Base-by-base conservation (phyloP, 2,329 filamentous ascomycete genomes). In the Colletotrichum zoysiae region DNA sequence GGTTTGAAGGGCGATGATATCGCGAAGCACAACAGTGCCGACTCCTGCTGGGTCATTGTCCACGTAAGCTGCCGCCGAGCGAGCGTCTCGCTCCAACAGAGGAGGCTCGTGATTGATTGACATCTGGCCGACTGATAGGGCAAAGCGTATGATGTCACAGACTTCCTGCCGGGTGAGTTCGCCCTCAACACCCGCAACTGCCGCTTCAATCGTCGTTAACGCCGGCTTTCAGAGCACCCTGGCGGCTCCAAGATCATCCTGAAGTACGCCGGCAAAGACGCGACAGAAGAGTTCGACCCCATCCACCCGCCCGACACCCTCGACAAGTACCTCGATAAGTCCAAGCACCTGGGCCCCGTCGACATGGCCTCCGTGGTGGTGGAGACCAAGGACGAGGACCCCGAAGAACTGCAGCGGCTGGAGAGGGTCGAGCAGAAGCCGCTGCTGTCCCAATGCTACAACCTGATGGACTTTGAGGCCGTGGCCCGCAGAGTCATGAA, bases 241-340 rank as follows among this genome's bases (percentile, higher is more conserved):
- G 95, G 95, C 73, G 95, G 94, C 48, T 88, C 91, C 75, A 96
- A 95, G 79, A 97, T 98, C 81, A 98, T 99, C 78, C 88, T 99
- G 75, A 97, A 97, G 84, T 97, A 98, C 83, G 95, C 95, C 40
- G 88, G 95, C 77, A 97, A 95, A 86, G 95, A 98, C 86, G 95
- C 95, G 50, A 97, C 95, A 46, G 93, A 95, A 80, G 94, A 94
- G 79, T 98, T 93, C 82, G 94, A 97, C 59, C 95, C 95, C 46
- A 96, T 98, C 75, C 88, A 90, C 81, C 95, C 95, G 3, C 93
- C 93, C 18, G 95, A 97, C 82, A 97, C 95, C 1, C 89, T 98
- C 67, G 90, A 92, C 80, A 92, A 92, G 86, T 97, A 93, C 81
- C 90, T 97, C 71, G 91, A 95, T 80, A 86, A 89, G 79, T 93